Evolutionary conservation across 768 basidiomycete species (phyloP), one percentile per base, ranked within the genome.

Genomic region (Pisolithus orientalis): DNA sequence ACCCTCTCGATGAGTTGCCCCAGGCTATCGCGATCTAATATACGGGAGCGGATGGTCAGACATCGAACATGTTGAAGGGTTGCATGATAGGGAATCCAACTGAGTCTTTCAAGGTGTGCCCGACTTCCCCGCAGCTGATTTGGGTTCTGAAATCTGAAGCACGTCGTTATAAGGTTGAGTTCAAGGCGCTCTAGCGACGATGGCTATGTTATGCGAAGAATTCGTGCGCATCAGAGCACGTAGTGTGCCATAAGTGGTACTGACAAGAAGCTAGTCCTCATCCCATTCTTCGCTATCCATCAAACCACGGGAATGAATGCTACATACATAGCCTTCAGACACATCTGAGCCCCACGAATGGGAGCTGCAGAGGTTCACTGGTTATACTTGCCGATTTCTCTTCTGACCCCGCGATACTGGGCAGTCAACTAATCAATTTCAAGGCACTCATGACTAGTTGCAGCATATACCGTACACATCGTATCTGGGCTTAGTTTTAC

Each of bases 11-110:
- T 21, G 21, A 21, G 21, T 2, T 21, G 21, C 2, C 21, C 21
- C 21, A 21, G 21, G 21, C 21, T 21, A 21, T 61, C 88, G 86
- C 57, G 88, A 90, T 64, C 69, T 91, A 37, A 70, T 91, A 5
- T 90, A 85, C 58, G 93, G 83, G 46, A 84, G 80, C 60, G 90
- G 90, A 4, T 95, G 94, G 84, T 83, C 86, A 80, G 87, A 93
- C 57, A 68, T 79, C 5, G 84, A 90, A 59, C 69, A 83, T 42
- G 76, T 74, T 3, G 92, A 94, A 58, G 80, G 84, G 53, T 62
- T 3, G 90, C 21, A 21, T 21, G 21, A 91, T 65, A 75, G 87
- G 57, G 90, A 94, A 57, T 90, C 90, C 59, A 93, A 91, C 62
- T 97, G 93, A 92, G 90, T 87, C 21, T 59, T 97, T 21, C n/a